Percentiles rank a stretch among this genome's conserved stretches.
phyloP scores from a whole-genome alignment of 441 rosid genomes.

The Biscutella laevigata region DNA sequence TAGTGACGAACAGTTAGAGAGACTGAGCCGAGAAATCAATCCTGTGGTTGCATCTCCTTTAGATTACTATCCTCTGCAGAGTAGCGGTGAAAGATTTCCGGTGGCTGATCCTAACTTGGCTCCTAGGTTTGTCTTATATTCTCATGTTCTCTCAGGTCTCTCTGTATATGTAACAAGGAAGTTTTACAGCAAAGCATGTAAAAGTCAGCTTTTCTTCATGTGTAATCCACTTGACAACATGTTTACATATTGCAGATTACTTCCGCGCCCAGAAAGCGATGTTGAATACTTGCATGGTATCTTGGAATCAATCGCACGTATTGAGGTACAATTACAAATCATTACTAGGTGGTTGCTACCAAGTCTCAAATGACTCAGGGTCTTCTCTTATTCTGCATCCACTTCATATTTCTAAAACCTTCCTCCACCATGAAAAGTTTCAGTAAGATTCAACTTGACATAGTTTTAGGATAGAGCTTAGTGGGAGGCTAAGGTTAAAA shows the following conservation, averaged over 20 bases:
- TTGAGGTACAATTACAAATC: slow-evolving; percentile 52
- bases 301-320: slow-evolving; percentile 83
- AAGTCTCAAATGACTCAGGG: neutral
- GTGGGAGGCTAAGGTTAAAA: no score
- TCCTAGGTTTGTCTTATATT: slow-evolving; percentile 50
- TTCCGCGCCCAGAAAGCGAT: slow-evolving; percentile 72
- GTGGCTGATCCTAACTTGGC: slow-evolving; percentile 69
- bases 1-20: slow-evolving; percentile 58
- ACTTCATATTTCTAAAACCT: neutral
- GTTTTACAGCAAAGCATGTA: neutral
- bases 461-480: no score
- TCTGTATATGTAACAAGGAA: neutral
- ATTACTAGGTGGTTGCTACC: neutral
- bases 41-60: slow-evolving; percentile 54
- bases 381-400: neutral
- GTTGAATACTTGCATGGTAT: slow-evolving; percentile 82
- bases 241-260: slow-evolving; percentile 39
- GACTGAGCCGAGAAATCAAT: slow-evolving; percentile 57
- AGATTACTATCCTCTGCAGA: slow-evolving; percentile 74
- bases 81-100: slow-evolving; percentile 79
- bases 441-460: neutral
- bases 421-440: neutral
- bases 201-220: neutral
- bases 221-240: neutral
- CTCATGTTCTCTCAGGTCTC: slow-evolving; percentile 7